phyloP scores from a whole-genome alignment of 208 protist species.

The Leptomonas seymouri region DNA sequence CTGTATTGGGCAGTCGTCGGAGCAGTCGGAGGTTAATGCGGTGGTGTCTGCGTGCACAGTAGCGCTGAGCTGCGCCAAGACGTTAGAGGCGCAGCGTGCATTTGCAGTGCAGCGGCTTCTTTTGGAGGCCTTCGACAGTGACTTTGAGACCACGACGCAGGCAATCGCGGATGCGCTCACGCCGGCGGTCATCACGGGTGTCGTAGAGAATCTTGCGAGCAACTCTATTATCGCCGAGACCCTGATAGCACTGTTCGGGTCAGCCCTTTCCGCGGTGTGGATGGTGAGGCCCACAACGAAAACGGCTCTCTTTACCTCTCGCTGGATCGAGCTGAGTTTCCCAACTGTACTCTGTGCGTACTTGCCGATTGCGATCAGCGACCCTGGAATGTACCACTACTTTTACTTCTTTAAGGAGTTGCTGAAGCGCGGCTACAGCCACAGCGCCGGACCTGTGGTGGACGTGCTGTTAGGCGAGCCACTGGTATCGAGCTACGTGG shows the following conservation, averaged over 20 bases:
- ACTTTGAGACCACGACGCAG: conserved; percentile 49
- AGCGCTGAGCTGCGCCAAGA: conserved; percentile 15
- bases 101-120: conserved; percentile 61
- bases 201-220: conserved; percentile 50
- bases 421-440: conserved; percentile 69
- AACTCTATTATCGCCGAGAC: conserved; percentile 62
- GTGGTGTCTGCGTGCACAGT: conserved; percentile 24
- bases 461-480: conserved; percentile 60
- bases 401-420: conserved; percentile 76
- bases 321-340: conserved; percentile 54
- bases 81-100: conserved; percentile 32
- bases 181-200: conserved; percentile 24
- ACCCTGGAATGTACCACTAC: conserved; percentile 51
- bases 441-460: conserved; percentile 67
- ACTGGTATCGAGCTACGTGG: conserved; percentile 38
- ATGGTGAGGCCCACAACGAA: conserved; percentile 51
- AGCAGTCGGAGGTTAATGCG: conserved; percentile 16
- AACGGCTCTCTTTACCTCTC: conserved; percentile 51
- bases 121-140: conserved; percentile 62
- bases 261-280: conserved; percentile 36
- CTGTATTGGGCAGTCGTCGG: conserved; percentile 28
- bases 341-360: conserved; percentile 36
- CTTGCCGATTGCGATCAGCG: conserved; percentile 35
- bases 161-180: conserved; percentile 46
- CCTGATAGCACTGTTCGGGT: conserved; percentile 71